These are phyloP conservation scores for Coniosporium tulheliwenetii DNA, from an alignment of 2,329 filamentous ascomycete species.

Conservation along the genomic window DNA sequence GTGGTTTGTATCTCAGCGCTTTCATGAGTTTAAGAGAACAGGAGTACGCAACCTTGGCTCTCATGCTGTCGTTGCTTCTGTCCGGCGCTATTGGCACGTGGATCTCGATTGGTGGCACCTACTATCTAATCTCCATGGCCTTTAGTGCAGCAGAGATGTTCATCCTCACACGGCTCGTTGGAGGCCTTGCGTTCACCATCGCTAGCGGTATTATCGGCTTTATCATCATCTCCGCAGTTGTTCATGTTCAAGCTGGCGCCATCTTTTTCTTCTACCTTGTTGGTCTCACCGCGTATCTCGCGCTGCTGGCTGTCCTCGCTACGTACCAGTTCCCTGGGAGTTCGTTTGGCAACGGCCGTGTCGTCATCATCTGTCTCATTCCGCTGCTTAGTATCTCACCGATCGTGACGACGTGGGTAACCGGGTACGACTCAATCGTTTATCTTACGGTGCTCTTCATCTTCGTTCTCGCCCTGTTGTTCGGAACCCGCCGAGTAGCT, in stretches of 20 bases:
- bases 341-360: slow-evolving; percentile 41
- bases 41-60: slow-evolving; percentile 38
- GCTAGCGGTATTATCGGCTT: slow-evolving; percentile 37
- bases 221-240: slow-evolving; percentile 31
- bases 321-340: slow-evolving; percentile 34
- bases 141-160: slow-evolving; percentile 41
- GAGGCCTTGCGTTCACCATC: slow-evolving; percentile 33
- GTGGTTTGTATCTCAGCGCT: slow-evolving; percentile 44
- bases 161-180: slow-evolving; percentile 33
- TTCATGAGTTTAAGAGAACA: slow-evolving; percentile 36
- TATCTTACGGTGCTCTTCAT: slow-evolving; percentile 39
- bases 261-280: slow-evolving; percentile 46
- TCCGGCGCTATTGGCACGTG: slow-evolving; percentile 47
- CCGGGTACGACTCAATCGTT: slow-evolving; percentile 34
- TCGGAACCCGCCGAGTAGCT: slow-evolving; percentile 37
- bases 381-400: slow-evolving; percentile 42
- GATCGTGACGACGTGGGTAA: slow-evolving; percentile 36
- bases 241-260: slow-evolving; percentile 30
- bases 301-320: slow-evolving; percentile 33
- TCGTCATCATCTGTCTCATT: slow-evolving; percentile 37
- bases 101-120: slow-evolving; percentile 47
- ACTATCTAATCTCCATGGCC: slow-evolving; percentile 43
- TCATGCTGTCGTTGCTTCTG: slow-evolving; percentile 43
- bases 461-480: slow-evolving; percentile 35
- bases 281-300: slow-evolving; percentile 42